Evolutionary conservation across 768 basidiomycete species (phyloP), one percentile per base, ranked within the genome.

Genomic region (Phallus indusiatus): DNA sequence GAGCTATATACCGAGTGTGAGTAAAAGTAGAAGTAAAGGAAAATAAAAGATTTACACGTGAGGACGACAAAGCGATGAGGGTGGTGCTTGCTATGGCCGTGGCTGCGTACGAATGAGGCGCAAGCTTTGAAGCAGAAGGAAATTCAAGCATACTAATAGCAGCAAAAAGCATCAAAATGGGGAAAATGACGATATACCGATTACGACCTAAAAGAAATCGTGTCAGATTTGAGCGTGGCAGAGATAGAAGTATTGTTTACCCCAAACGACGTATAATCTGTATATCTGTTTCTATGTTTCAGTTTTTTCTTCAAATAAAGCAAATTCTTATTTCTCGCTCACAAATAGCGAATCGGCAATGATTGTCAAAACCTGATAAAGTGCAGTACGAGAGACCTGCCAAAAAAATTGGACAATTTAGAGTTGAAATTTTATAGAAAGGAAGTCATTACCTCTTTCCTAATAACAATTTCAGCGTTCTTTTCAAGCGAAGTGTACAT

Each of bases 271-370:
- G 22, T 55, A 42, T 24, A 34, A 55, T 6, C 36, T 35, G 37
- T 55, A 55, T 24, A 55, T 55, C 54, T 55, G 24, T 55, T 17
- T 42, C 28, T 28, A 28, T 14, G 36, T 18, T 35, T 37, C 1
- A 35, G 5, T 1, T 14, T 46, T n/a, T 12, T 9, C 37, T 8
- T 9, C 37, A 3, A 55, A 55, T 16, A 36, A 35, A 24, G 42
- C 2, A 55, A 17, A 37, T 20, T 2, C 42, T 42, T 42, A 42
- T 42, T 42, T 4, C 5, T 42, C 42, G 37, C 54, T 55, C 18
- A 55, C 36, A 22, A 55, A 55, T 20, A 55, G 24, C 17, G 34
- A n/a, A 47, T 55, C 54, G 9, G 54, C 54, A 35, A 55, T 35
- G 14, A 17, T n/a, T n/a, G 54, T 55, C 42, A 55, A 55, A 37